Evolutionary conservation across 2,329 filamentous ascomycete species (phyloP).

Genomic region (Thelonectria blattea): DNA sequence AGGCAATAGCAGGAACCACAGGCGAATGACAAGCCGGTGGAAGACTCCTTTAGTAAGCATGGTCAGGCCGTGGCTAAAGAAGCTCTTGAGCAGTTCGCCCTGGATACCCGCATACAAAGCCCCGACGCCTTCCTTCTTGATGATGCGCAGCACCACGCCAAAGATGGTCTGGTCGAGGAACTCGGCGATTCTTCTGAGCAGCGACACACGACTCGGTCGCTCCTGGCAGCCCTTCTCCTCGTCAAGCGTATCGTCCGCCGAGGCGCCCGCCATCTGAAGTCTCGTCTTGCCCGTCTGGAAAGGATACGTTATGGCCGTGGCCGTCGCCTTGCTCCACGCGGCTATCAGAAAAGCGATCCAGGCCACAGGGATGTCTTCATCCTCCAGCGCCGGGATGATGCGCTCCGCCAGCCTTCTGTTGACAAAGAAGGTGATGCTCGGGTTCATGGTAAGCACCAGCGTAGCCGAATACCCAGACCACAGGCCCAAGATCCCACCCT

Average conservation of each 20-base stretch:
- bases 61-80: conserved; percentile 84
- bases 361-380: conserved; percentile 46
- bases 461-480: conserved; percentile 89
- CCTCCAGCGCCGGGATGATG: conserved; percentile 58
- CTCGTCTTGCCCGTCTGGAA: conserved; percentile 85
- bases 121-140: conserved; percentile 67
- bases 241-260: conserved; percentile 14
- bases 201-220: conserved; percentile 1
- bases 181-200: conserved; percentile 25
- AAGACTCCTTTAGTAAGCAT: conserved; percentile 86
- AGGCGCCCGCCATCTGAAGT: conserved; percentile 65
- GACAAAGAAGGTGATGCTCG: conserved; percentile 83
- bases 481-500: conserved; percentile 77
- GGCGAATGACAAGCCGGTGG: conserved; percentile 72
- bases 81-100: conserved; percentile 80
- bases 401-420: conserved; percentile 73
- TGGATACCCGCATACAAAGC: conserved; percentile 78
- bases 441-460: conserved; percentile 82
- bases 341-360: conserved; percentile 60
- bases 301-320: conserved; percentile 81
- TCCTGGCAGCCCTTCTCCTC: conserved; percentile 15
- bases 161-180: conserved; percentile 61
- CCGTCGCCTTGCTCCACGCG: conserved; percentile 78
- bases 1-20: conserved; percentile 65
- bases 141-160: conserved; percentile 63